These are phyloP conservation scores for Debaryomyces sp. DNA, from an alignment of 1,139 yeast species.

Conservation along the genomic window DNA sequence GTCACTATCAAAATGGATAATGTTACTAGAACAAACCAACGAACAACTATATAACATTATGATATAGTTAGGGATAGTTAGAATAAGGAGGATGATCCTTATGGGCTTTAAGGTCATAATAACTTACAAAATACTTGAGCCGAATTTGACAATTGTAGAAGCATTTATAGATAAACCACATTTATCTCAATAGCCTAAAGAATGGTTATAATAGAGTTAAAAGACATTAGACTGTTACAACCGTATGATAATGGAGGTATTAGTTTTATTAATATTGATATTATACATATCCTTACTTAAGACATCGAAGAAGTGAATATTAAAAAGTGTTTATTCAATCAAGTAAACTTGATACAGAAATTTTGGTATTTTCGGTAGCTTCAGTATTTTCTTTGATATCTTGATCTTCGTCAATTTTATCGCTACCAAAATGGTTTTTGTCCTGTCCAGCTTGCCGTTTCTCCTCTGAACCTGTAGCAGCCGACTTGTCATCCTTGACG, in stretches of 20 bases:
- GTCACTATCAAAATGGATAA: not conserved
- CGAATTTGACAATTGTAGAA: no score
- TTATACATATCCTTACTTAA: not conserved
- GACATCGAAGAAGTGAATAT: slow-evolving; percentile 6
- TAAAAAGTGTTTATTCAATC: slow-evolving; percentile 17
- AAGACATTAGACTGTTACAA: no score
- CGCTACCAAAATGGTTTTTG: not conserved
- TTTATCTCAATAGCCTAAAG: no score
- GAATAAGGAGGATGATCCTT: no score
- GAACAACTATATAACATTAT: no score
- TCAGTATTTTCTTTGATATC: not conserved
- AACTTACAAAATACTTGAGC: no score
- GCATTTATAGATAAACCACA: no score
- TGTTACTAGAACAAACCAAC: no score
- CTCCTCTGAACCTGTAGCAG: not conserved
- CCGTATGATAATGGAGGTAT: not conserved
- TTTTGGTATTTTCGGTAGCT: slow-evolving; percentile 16
- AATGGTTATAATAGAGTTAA: no score
- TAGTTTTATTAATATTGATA: not conserved
- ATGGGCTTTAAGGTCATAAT: no score
- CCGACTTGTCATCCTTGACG: not conserved
- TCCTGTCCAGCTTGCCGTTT: not conserved
- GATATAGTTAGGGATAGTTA: no score
- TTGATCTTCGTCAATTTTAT: not conserved
- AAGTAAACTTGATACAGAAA: slow-evolving; percentile 28